Evolutionary conservation across 1,139 yeast species (phyloP).

Genomic region (Debaryomyces psychrophilus): DNA sequence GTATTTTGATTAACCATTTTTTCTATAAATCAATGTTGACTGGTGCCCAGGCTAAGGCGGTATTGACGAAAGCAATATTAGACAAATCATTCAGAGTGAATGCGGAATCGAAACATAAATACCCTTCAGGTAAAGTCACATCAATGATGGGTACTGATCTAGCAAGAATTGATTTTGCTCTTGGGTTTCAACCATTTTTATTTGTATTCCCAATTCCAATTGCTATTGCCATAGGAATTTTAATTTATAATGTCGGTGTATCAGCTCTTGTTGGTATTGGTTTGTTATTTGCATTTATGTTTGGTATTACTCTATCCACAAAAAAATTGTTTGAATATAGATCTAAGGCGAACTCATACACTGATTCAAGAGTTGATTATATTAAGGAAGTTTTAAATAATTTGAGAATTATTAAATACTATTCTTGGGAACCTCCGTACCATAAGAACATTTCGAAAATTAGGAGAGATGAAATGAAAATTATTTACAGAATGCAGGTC

Average conservation of each 20-base stretch:
- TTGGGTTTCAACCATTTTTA: conserved; percentile 68
- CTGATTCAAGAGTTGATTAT: conserved; percentile 61
- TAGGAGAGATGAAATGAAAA: conserved; percentile 51
- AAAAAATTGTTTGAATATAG: conserved; percentile 46
- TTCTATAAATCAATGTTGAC: conserved; percentile 60
- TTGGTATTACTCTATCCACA: conserved; percentile 43
- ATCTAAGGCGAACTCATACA: conserved; percentile 46
- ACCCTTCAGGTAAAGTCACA: conserved; percentile 37
- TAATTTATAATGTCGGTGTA: conserved; percentile 72
- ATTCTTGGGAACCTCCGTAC: conserved; percentile 67
- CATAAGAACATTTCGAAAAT: conserved; percentile 42
- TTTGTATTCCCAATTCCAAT: conserved; percentile 66
- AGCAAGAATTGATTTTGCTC: conserved; percentile 76
- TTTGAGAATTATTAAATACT: conserved; percentile 69
- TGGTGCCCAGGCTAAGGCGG: conserved; percentile 40
- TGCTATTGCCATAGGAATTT: conserved; percentile 60
- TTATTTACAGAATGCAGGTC: conserved; percentile 51
- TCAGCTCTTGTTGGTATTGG: conserved; percentile 70
- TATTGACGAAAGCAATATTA: conserved; percentile 37
- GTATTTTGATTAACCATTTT: conserved; percentile 62
- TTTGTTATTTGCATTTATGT: conserved; percentile 31
- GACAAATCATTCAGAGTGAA: conserved; percentile 35
- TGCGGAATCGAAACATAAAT: conserved; percentile 32
- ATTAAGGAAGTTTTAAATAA: conserved; percentile 68
- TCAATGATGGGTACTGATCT: conserved; percentile 76